These are phyloP conservation scores for Leucaena leucocephala DNA, from an alignment of 306 rosid genomes.

Conservation along the genomic window DNA sequence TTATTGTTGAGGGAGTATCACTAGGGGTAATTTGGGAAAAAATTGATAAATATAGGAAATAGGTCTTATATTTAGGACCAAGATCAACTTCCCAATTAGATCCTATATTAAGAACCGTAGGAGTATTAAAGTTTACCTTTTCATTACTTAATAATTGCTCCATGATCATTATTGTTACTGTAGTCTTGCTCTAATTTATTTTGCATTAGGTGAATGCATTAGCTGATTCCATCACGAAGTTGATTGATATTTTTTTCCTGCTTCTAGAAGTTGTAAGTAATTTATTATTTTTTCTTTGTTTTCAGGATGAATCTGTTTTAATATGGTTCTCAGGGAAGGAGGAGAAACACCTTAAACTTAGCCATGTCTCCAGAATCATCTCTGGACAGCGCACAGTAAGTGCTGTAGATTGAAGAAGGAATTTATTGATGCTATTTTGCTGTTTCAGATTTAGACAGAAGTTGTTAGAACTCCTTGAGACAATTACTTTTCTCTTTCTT, in stretches of 20 bases:
- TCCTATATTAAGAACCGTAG: no score
- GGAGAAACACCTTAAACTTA: constrained; percentile 92
- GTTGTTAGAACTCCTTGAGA: constrained; percentile 19
- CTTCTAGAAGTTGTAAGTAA: constrained; percentile 26
- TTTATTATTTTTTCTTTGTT: constrained; percentile 38
- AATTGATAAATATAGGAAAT: no score
- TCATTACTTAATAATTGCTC: constrained; percentile 16
- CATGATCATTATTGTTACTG: constrained; percentile 23
- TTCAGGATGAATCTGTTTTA: constrained; percentile 95
- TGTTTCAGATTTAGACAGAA: constrained; percentile 31
- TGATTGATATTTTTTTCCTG: constrained; percentile 34
- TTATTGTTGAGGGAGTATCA: no score
- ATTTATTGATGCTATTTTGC: constrained; percentile 33
- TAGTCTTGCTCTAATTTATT: constrained; percentile 21
- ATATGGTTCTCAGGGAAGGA: constrained; percentile 99
- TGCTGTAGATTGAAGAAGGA: constrained; percentile 33
- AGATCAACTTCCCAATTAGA: no score
- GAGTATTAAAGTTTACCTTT: not conserved
- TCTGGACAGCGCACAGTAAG: constrained; percentile 99
- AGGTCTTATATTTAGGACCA: no score
- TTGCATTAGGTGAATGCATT: constrained; percentile 13
- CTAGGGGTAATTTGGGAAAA: no score
- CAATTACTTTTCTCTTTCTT: not conserved
- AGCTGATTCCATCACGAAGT: constrained; percentile 23
- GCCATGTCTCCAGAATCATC: constrained; percentile 90